Conservation (phyloP, 805 yeast species). For the Nakazawaea ernobii region DNA sequence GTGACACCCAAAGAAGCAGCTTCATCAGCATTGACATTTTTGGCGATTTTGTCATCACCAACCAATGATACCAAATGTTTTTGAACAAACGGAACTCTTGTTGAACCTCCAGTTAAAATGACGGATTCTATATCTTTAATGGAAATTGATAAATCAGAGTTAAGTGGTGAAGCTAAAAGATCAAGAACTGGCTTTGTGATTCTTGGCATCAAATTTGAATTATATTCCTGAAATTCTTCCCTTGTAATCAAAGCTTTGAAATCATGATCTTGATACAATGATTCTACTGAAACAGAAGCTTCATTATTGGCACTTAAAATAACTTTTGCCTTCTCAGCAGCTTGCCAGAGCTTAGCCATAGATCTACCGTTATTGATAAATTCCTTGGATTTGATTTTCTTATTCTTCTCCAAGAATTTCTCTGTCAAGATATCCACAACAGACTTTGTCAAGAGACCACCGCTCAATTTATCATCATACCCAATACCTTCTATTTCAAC, state of each 20-base stretch:
- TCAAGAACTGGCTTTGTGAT: constrained; percentile 49
- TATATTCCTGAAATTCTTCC: constrained; percentile 67
- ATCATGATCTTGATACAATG: constrained; percentile 68
- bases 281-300: constrained; percentile 70
- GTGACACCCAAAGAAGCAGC: constrained; percentile 88
- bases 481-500: constrained; percentile 72
- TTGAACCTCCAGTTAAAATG: constrained; percentile 84
- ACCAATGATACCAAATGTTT: constrained; percentile 45
- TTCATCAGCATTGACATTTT: constrained; percentile 93
- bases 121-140: constrained; percentile 51
- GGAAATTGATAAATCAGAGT: constrained; percentile 17
- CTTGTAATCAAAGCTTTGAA: constrained; percentile 64
- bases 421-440: constrained; percentile 56
- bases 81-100: constrained; percentile 86
- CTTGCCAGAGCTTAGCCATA: constrained; percentile 63
- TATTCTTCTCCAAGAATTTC: constrained; percentile 47
- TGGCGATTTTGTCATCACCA: constrained; percentile 60
- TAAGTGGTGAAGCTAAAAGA: constrained; percentile 36
- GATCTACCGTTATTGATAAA: constrained; percentile 49
- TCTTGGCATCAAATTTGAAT: constrained; percentile 37
- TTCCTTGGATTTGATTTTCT: constrained; percentile 29
- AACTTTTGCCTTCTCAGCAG: constrained; percentile 84
- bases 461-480: constrained; percentile 64
- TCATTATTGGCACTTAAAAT: constrained; percentile 86
- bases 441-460: constrained; percentile 62